These are phyloP conservation scores for Populus hybrid DNA, from an alignment of 441 rosid species.

Conservation along the genomic window DNA sequence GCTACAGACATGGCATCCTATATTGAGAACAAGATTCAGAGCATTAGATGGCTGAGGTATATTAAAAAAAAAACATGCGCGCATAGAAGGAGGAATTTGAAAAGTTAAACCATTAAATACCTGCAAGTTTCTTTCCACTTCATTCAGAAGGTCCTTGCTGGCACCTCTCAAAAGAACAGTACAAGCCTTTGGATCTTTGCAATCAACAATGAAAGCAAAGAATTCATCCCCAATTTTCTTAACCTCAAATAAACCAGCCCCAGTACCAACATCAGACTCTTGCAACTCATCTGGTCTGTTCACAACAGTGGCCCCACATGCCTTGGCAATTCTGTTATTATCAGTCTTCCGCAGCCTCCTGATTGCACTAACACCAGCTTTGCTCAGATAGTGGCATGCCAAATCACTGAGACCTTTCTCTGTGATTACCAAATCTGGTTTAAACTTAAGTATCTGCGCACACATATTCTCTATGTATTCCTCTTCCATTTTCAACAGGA, in stretches of 20 bases:
- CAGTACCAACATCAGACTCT: conserved; percentile 93
- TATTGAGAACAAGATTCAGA: conserved; percentile 19
- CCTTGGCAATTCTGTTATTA: conserved; percentile 93
- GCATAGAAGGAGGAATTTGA: not conserved
- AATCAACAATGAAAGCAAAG: conserved; percentile 81
- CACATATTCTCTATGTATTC: conserved; percentile 83
- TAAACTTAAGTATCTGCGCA: conserved; percentile 78
- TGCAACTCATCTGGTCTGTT: conserved; percentile 92
- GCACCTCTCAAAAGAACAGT: conserved; percentile 88
- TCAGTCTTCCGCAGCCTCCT: conserved; percentile 88
- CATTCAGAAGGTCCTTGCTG: conserved; percentile 91
- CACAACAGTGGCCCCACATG: conserved; percentile 91
- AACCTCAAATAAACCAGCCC: conserved; percentile 92
- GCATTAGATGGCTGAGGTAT: not conserved
- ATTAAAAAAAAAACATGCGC: not conserved
- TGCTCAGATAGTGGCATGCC: conserved; percentile 89
- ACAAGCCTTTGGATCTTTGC: conserved; percentile 94
- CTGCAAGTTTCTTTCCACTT: conserved; percentile 96
- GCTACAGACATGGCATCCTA: conserved; percentile 97
- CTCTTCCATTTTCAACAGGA: conserved; percentile 83
- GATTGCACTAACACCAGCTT: conserved; percentile 93
- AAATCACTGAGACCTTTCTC: conserved; percentile 96
- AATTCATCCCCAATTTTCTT: conserved; percentile 87
- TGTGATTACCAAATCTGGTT: conserved; percentile 85
- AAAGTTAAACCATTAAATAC: conserved; percentile 28